These are phyloP conservation scores for Domatiomyces catenatus DNA, from an alignment of 2,329 filamentous ascomycete genomes.

Conservation along the genomic window DNA sequence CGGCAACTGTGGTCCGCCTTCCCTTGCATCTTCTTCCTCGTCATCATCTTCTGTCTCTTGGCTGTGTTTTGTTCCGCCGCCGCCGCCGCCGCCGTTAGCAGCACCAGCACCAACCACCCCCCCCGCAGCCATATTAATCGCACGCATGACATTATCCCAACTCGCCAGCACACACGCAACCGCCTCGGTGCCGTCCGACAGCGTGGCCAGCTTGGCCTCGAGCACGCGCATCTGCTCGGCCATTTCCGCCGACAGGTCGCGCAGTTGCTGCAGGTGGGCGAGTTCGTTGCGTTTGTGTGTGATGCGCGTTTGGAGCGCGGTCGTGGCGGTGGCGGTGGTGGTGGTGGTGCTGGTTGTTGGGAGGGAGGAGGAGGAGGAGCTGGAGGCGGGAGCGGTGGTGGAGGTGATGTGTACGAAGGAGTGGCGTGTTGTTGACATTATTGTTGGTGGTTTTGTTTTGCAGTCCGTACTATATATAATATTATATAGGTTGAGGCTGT, in stretches of 20 bases:
- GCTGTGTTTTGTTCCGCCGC: not conserved
- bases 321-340: constrained; percentile 31
- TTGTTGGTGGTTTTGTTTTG: not conserved
- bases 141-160: constrained; percentile 50
- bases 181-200: constrained; percentile 49
- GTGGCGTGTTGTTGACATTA: not conserved
- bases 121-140: constrained; percentile 51
- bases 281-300: constrained; percentile 48
- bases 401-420: constrained; percentile 5
- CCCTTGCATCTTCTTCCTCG: not conserved
- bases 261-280: constrained; percentile 45
- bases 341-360: constrained; percentile 8
- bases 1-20: constrained; percentile 4
- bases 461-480: no score
- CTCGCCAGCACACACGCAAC: constrained; percentile 52
- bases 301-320: constrained; percentile 42
- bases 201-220: constrained; percentile 43
- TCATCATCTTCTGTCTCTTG: constrained; percentile 3
- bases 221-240: constrained; percentile 48
- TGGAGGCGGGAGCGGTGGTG: constrained; percentile 3
- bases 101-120: constrained; percentile 20
- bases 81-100: not conserved
- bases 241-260: constrained; percentile 45
- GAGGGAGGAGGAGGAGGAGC: not conserved
- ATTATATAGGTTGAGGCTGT: no score